Percentiles rank a stretch among this genome's conserved stretches.
Conservation (phyloP, 2,329 filamentous ascomycete species). For the Xylariomycetidae sp. region DNA sequence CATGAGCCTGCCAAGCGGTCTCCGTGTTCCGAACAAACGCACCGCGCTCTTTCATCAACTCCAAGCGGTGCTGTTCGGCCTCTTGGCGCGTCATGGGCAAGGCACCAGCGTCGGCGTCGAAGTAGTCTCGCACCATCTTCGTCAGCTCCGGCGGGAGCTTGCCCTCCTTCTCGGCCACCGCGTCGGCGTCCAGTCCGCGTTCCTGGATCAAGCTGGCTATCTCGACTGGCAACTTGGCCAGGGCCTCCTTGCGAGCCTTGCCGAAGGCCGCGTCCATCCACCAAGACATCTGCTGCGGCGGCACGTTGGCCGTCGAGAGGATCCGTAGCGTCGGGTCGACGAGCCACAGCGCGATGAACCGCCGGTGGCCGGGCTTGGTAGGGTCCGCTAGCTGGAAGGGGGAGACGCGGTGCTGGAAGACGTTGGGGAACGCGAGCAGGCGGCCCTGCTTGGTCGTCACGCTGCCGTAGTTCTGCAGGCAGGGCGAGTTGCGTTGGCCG, state of each 20-base stretch:
- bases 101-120: not conserved
- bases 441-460: slow-evolving; percentile 17
- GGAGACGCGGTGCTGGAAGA: slow-evolving; percentile 37
- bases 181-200: slow-evolving; percentile 1
- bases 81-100: slow-evolving; percentile 7
- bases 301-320: slow-evolving; percentile 38
- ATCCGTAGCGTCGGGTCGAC: slow-evolving; percentile 48
- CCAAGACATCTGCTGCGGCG: slow-evolving; percentile 37
- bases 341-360: slow-evolving; percentile 55
- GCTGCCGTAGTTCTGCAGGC: slow-evolving; percentile 17
- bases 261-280: slow-evolving; percentile 21
- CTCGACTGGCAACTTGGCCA: slow-evolving; percentile 8
- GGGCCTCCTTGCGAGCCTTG: slow-evolving; percentile 2
- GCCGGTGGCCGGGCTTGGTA: slow-evolving; percentile 48
- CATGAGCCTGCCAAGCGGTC: not conserved
- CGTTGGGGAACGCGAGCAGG: slow-evolving; percentile 21
- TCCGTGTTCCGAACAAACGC: not conserved
- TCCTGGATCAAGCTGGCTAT: slow-evolving; percentile 7
- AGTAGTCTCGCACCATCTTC: slow-evolving; percentile 6
- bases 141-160: slow-evolving; percentile 4
- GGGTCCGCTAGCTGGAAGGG: slow-evolving; percentile 45
- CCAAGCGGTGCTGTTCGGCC: slow-evolving; percentile 8
- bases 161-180: not conserved
- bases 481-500: not conserved
- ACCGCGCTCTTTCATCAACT: slow-evolving; percentile 12